phyloP scores from a whole-genome alignment of 1,284 basidiomycete genomes.

The Ganoderma lucidum region DNA sequence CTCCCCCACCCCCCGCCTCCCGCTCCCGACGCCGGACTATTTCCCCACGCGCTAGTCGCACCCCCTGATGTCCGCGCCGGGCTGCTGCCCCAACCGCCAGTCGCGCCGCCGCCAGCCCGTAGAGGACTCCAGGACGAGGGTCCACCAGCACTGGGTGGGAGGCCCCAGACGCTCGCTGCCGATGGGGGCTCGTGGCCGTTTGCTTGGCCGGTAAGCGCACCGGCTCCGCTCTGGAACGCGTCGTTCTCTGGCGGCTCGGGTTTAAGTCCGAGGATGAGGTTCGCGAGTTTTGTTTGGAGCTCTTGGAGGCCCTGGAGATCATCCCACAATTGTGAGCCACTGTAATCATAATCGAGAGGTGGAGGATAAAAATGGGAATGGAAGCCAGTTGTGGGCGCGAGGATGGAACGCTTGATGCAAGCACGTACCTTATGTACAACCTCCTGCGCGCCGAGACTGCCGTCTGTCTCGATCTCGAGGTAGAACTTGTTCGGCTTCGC shows the following conservation, averaged over 20 bases:
- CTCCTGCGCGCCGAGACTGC: slow-evolving; percentile 87
- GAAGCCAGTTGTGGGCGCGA: not conserved
- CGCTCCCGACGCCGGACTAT: slow-evolving; percentile 18
- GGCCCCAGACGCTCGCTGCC: slow-evolving; percentile 33
- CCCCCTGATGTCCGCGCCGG: slow-evolving; percentile 19
- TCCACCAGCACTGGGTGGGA: slow-evolving; percentile 23
- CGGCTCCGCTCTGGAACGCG: slow-evolving; percentile 34
- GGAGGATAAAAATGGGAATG: not conserved
- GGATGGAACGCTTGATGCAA: not conserved
- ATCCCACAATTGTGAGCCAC: not conserved
- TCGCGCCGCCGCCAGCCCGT: slow-evolving; percentile 21
- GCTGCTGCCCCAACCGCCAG: slow-evolving; percentile 17
- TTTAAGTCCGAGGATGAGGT: slow-evolving; percentile 79
- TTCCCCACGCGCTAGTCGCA: slow-evolving; percentile 14
- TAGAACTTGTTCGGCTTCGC: slow-evolving; percentile 91
- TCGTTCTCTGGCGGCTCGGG: slow-evolving; percentile 64
- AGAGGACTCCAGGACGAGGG: slow-evolving; percentile 26
- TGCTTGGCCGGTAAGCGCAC: slow-evolving; percentile 20
- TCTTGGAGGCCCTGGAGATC: slow-evolving; percentile 76
- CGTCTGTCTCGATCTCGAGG: slow-evolving; percentile 91
- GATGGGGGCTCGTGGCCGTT: slow-evolving; percentile 34
- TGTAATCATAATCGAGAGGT: not conserved
- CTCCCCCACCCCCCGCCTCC: slow-evolving; percentile 26
- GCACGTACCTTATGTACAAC: slow-evolving; percentile 81
- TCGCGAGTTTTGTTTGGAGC: slow-evolving; percentile 84